These are phyloP conservation scores for Tolypocladium inflatum DNA, from an alignment of 2,329 filamentous ascomycete species.

Conservation along the genomic window DNA sequence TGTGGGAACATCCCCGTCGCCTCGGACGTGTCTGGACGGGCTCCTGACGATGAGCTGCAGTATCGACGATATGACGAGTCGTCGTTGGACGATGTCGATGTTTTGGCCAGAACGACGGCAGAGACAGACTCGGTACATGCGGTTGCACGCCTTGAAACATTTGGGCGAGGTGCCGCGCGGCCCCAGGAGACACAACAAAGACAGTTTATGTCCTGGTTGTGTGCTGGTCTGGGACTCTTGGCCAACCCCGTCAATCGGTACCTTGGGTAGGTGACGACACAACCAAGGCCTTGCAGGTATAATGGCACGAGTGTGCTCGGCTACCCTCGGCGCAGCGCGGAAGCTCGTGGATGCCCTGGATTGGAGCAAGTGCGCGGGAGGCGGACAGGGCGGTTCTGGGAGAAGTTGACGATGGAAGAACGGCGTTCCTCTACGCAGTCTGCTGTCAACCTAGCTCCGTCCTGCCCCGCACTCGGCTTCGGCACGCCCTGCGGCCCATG, in stretches of 20 bases:
- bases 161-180: background rate
- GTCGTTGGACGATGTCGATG: background rate
- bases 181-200: background rate
- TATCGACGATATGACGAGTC: too few species aligned
- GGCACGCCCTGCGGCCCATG: background rate
- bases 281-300: background rate
- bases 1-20: background rate
- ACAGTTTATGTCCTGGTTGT: background rate
- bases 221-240: background rate
- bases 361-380: background rate
- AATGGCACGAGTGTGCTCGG: background rate
- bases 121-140: background rate
- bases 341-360: background rate
- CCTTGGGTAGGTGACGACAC: background rate
- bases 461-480: slow-evolving; percentile 1
- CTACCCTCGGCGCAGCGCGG: background rate
- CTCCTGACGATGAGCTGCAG: background rate
- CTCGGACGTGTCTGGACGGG: background rate
- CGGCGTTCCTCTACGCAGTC: background rate
- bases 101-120: background rate
- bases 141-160: background rate
- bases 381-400: background rate
- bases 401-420: background rate
- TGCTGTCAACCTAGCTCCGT: background rate
- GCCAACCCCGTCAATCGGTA: background rate